Percentiles rank a stretch among this genome's conserved stretches.
These are phyloP conservation scores for Salicornia ramosissima DNA, from an alignment of 148 eudicot genomes.

Conservation along the genomic window DNA sequence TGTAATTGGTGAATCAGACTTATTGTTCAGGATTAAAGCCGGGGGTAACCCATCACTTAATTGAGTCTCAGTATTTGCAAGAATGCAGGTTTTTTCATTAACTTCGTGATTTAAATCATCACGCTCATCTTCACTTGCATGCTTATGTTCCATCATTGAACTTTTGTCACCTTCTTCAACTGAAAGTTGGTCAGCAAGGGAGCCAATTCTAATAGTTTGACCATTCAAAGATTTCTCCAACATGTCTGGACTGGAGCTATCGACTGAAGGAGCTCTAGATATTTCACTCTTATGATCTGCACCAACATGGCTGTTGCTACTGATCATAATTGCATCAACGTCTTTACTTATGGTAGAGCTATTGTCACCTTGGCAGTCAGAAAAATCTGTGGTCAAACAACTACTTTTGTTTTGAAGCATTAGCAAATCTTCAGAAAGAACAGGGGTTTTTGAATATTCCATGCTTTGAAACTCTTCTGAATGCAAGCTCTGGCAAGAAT, in stretches of 20 bases:
- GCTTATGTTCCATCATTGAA: not conserved
- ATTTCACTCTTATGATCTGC: constrained; percentile 26
- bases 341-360: constrained; percentile 25
- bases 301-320: constrained; percentile 12
- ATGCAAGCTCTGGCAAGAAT: constrained; percentile 22
- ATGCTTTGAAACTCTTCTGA: constrained; percentile 12
- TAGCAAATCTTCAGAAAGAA: constrained; percentile 7
- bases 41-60: constrained; percentile 15
- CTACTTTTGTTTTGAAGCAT: constrained; percentile 16
- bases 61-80: constrained; percentile 11
- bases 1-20: constrained; percentile 10
- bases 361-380: constrained; percentile 27
- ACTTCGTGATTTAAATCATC: not conserved
- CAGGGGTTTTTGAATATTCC: constrained; percentile 9
- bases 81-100: not conserved
- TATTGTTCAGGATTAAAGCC: constrained; percentile 17
- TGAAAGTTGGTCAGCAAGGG: constrained; percentile 9
- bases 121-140: constrained; percentile 20
- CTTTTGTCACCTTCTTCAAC: constrained; percentile 11
- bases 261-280: constrained; percentile 25
- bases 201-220: constrained; percentile 15
- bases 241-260: constrained; percentile 22
- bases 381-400: constrained; percentile 3
- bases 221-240: constrained; percentile 21
- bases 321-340: constrained; percentile 14